These are phyloP conservation scores for Xylariaceae sp. DNA, from an alignment of 2,329 filamentous ascomycete genomes.

Conservation along the genomic window DNA sequence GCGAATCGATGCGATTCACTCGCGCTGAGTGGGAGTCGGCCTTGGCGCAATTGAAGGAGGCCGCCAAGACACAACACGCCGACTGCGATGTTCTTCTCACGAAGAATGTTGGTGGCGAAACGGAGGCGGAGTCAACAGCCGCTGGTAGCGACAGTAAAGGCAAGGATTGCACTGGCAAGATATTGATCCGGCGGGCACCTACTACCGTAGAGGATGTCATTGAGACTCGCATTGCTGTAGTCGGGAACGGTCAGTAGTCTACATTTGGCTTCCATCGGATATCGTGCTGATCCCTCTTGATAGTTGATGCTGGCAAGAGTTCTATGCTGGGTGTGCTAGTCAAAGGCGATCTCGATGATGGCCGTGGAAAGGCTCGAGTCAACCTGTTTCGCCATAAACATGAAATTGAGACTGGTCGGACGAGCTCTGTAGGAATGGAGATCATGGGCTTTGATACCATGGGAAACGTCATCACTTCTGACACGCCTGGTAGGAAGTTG, in stretches of 20 bases:
- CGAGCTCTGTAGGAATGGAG: constrained; percentile 97
- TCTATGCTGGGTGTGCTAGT: constrained; percentile 95
- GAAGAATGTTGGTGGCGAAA: constrained; percentile 82
- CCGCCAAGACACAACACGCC: constrained; percentile 69
- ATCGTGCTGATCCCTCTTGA: constrained; percentile 1
- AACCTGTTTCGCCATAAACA: constrained; percentile 98
- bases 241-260: constrained; percentile 76
- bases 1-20: constrained; percentile 80
- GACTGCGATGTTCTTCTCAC: constrained; percentile 86
- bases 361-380: constrained; percentile 88
- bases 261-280: constrained; percentile 12
- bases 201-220: constrained; percentile 83
- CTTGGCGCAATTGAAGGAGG: constrained; percentile 68
- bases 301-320: constrained; percentile 94
- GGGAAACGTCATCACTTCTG: constrained; percentile 82
- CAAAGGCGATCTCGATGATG: constrained; percentile 94
- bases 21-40: constrained; percentile 78
- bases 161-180: constrained; percentile 80
- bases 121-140: constrained; percentile 68
- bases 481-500: constrained; percentile 79
- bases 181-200: constrained; percentile 80
- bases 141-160: constrained; percentile 64
- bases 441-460: constrained; percentile 95
- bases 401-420: constrained; percentile 93
- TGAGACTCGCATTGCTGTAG: constrained; percentile 94